A percentile compares a stretch with the other conserved stretches of the same genome.
These are phyloP conservation scores for Setomelanomma holmii DNA, from an alignment of 2,329 filamentous ascomycete genomes.

Conservation along the genomic window DNA sequence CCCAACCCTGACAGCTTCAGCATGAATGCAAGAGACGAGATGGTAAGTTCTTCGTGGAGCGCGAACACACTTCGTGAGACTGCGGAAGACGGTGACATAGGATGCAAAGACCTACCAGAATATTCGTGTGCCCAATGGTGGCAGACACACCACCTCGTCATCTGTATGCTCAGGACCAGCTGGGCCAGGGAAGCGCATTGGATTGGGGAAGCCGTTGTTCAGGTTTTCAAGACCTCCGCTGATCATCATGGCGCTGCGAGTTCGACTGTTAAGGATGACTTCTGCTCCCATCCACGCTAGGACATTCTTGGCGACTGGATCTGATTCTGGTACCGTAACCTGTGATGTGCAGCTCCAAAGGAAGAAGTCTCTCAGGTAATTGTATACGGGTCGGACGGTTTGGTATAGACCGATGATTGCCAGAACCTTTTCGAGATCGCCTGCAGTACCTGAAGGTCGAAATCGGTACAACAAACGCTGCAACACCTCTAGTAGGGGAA, in stretches of 20 bases:
- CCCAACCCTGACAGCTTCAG: conserved; percentile 25
- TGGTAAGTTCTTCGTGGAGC: too few relatives aligned
- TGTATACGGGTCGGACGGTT: conserved; percentile 24
- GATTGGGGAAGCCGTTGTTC: conserved; percentile 5
- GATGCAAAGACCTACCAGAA: conserved; percentile 27
- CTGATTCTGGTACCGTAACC: conserved; percentile 30
- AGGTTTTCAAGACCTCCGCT: conserved; percentile 20
- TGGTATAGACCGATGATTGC: conserved; percentile 34
- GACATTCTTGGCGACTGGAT: conserved; percentile 34
- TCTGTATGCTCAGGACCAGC: not conserved
- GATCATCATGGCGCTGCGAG: conserved; percentile 30
- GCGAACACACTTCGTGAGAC: not conserved
- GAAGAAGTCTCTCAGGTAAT: conserved; percentile 22
- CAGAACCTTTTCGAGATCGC: conserved; percentile 31
- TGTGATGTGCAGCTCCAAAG: conserved; percentile 28
- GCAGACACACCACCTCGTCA: conserved; percentile 20
- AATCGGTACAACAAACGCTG: conserved; percentile 34
- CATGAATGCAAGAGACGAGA: not conserved
- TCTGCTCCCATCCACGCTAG: conserved; percentile 35
- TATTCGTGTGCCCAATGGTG: conserved; percentile 28
- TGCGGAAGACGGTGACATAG: not conserved
- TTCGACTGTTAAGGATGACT: conserved; percentile 29
- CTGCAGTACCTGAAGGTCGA: conserved; percentile 14
- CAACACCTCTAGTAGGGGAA: conserved; percentile 38
- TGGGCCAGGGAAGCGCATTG: not conserved